Evolutionary conservation across 1,139 yeast species (phyloP).

Genomic region (Zygosaccharomyces sapae): DNA sequence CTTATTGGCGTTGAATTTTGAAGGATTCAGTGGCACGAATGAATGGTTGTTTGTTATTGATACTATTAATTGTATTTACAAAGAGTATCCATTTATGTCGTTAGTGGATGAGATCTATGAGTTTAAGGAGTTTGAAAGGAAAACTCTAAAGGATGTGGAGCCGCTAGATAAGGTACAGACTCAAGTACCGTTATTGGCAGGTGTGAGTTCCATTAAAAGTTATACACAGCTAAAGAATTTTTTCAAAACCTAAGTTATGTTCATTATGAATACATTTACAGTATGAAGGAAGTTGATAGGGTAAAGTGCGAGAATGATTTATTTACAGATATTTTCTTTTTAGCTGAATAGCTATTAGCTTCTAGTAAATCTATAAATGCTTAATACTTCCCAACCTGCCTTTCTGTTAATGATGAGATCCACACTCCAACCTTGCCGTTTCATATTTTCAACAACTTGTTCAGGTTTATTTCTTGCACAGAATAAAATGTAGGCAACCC

Average conservation of each 20-base stretch:
- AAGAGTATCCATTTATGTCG: constrained; percentile 38
- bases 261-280: constrained; percentile 69
- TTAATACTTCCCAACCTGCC: constrained; percentile 96
- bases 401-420: constrained; percentile 55
- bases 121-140: constrained; percentile 38
- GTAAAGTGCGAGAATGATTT: constrained; percentile 52
- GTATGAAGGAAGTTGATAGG: constrained; percentile 48
- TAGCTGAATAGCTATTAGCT: constrained; percentile 2
- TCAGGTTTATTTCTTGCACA: constrained; percentile 86
- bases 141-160: constrained; percentile 18
- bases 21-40: constrained; percentile 67
- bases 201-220: constrained; percentile 41
- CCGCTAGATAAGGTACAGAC: constrained; percentile 11
- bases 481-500: constrained; percentile 77
- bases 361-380: constrained; percentile 54
- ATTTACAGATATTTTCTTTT: constrained; percentile 48
- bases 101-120: constrained; percentile 49
- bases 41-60: constrained; percentile 86
- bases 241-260: constrained; percentile 64
- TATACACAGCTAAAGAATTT: constrained; percentile 52
- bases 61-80: constrained; percentile 59
- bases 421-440: constrained; percentile 51
- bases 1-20: constrained; percentile 59
- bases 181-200: constrained; percentile 13
- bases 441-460: constrained; percentile 49